Evolutionary conservation across 176 grass and related monocot species (phyloP).

Genomic region (Aechmea fasciata): DNA sequence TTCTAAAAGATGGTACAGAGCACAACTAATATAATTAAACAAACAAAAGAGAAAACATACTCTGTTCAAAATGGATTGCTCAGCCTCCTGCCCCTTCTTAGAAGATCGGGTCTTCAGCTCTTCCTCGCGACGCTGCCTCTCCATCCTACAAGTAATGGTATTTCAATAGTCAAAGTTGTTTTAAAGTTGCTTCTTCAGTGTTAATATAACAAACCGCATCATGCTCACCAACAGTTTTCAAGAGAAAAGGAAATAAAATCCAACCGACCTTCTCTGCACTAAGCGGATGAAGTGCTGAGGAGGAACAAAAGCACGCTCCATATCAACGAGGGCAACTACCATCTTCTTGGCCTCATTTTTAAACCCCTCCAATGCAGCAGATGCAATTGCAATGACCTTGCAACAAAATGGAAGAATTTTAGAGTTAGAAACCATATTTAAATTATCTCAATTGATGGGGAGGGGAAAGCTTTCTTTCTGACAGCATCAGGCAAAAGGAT

Average conservation of each 20-base stretch:
- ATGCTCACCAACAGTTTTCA: background rate
- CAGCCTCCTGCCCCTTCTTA: slow-evolving; percentile 75
- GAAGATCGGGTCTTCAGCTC: slow-evolving; percentile 66
- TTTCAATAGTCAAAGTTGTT: slow-evolving; percentile 9
- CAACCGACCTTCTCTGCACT: slow-evolving; percentile 76
- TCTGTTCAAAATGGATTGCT: slow-evolving; percentile 54
- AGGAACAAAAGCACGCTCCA: slow-evolving; percentile 93
- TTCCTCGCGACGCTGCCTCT: slow-evolving; percentile 79
- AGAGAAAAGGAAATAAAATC: background rate
- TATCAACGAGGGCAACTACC: slow-evolving; percentile 94
- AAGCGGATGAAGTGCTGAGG: slow-evolving; percentile 90
- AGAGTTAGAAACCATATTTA: slow-evolving; percentile 21
- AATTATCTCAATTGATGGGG: slow-evolving; percentile 1
- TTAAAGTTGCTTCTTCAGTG: background rate
- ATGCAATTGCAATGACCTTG: slow-evolving; percentile 79
- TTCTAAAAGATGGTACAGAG: background rate
- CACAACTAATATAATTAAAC: slow-evolving; percentile 7
- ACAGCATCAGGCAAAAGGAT: slow-evolving; percentile 5
- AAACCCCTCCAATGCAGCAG: slow-evolving; percentile 72
- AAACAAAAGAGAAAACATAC: slow-evolving; percentile 28
- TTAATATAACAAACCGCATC: background rate
- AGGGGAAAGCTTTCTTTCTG: background rate
- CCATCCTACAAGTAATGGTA: slow-evolving; percentile 46
- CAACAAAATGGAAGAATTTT: slow-evolving; percentile 19
- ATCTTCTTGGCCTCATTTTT: slow-evolving; percentile 89